Conservation (phyloP, 768 basidiomycete genomes). For the Mycena leptocephala region DNA sequence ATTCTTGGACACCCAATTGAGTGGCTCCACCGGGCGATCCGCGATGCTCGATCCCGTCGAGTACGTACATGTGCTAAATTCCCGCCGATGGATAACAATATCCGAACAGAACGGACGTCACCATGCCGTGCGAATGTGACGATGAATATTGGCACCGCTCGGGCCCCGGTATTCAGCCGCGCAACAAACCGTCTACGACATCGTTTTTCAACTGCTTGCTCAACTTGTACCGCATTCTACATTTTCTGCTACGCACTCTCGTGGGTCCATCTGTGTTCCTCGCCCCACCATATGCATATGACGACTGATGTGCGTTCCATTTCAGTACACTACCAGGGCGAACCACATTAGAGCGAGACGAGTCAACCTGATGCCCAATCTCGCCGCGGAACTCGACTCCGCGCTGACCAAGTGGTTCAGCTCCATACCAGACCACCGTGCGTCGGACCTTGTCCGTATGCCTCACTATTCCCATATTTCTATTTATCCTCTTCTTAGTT, state of each 20-base stretch:
- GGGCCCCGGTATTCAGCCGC: not conserved
- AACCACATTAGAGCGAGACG: not conserved
- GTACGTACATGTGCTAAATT: not conserved
- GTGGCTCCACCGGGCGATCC: not conserved
- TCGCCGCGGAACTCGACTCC: not conserved
- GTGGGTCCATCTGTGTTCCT: not conserved
- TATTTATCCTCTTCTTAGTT: not conserved
- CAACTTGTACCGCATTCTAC: not conserved
- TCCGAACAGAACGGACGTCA: not conserved
- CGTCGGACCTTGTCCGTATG: not conserved
- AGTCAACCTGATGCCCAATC: not conserved
- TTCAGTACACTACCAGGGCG: not conserved
- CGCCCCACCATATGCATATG: not conserved
- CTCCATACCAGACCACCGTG: not conserved
- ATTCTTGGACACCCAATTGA: not conserved
- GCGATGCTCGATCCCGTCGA: not conserved
- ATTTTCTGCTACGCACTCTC: not conserved
- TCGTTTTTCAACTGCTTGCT: not conserved
- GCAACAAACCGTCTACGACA: not conserved
- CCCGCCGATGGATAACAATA: not conserved
- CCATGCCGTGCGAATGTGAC: not conserved
- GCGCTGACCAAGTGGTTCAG: not conserved
- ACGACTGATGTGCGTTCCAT: too few relatives aligned
- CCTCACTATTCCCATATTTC: not conserved
- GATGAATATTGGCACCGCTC: not conserved